A percentile compares a stretch with the other conserved stretches of the same genome.
Evolutionary conservation across 176 grass and related monocot species (phyloP).

Genomic region (Carex scoparia): DNA sequence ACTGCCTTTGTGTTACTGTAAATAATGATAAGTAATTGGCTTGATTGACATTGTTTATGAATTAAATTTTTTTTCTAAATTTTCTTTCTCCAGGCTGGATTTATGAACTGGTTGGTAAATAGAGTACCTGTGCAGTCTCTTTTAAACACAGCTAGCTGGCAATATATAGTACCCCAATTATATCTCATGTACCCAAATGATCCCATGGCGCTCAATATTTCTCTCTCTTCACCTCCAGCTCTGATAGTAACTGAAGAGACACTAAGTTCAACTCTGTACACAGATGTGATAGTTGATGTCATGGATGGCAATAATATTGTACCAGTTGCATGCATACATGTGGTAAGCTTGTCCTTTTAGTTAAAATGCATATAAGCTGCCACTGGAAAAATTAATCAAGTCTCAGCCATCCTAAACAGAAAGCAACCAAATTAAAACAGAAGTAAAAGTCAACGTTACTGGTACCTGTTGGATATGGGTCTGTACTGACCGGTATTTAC

Average conservation of each 20-base stretch:
- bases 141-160: conserved; percentile 81
- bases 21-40: neutral
- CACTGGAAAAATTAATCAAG: neutral
- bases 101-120: conserved; percentile 75
- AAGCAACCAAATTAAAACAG: neutral
- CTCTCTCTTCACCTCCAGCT: conserved; percentile 66
- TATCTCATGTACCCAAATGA: conserved; percentile 93
- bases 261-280: conserved; percentile 45
- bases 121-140: conserved; percentile 84
- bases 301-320: conserved; percentile 43
- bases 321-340: conserved; percentile 85
- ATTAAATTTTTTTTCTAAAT: neutral
- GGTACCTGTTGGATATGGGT: neutral
- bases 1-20: neutral
- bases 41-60: conserved; percentile 3
- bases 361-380: neutral
- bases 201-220: conserved; percentile 78
- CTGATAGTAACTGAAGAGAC: conserved; percentile 60
- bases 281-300: conserved; percentile 84
- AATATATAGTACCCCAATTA: conserved; percentile 78
- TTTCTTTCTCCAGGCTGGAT: conserved; percentile 52
- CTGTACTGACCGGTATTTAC: neutral
- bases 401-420: neutral
- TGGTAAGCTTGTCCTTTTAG: conserved; percentile 45
- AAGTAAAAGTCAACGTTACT: neutral